Percentiles rank a stretch among this genome's conserved stretches.
These are phyloP conservation scores for Mycena haematopus DNA, from an alignment of 768 basidiomycete genomes.

Conservation along the genomic window DNA sequence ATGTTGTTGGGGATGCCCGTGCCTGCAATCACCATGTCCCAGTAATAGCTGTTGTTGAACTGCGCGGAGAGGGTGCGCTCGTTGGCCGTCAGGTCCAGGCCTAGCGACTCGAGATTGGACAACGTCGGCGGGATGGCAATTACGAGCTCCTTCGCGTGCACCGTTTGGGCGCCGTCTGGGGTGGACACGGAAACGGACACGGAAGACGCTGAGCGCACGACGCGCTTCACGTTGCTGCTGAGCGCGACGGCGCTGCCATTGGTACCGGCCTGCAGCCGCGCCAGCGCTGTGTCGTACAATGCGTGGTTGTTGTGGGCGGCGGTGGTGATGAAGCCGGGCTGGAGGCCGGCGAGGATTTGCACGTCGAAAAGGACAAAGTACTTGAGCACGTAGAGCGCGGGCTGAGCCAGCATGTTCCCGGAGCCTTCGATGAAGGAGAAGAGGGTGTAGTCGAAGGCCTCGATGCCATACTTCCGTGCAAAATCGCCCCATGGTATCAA, in stretches of 20 bases:
- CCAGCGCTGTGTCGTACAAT: constrained; percentile 5
- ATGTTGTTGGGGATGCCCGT: constrained; percentile 13
- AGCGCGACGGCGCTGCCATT: constrained; percentile 3
- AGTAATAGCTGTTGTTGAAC: constrained; percentile 11
- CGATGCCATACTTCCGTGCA: constrained; percentile 4
- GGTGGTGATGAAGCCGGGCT: constrained; percentile 8
- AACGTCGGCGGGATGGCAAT: constrained; percentile 13
- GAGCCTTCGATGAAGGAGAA: background rate
- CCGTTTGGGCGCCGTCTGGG: constrained; percentile 1
- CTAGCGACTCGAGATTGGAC: constrained; percentile 5
- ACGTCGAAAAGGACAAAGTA: constrained; percentile 9
- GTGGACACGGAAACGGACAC: background rate
- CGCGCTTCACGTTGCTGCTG: background rate
- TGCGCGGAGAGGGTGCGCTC: constrained; percentile 7
- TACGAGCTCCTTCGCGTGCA: constrained; percentile 12
- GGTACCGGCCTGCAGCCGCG: constrained; percentile 4
- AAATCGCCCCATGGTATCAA: constrained; percentile 11
- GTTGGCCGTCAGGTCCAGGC: constrained; percentile 11
- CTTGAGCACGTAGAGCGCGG: constrained; percentile 8
- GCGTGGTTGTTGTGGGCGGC: constrained; percentile 10
- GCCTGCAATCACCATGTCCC: constrained; percentile 6
- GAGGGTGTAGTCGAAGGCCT: constrained; percentile 11
- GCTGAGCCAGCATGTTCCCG: constrained; percentile 10
- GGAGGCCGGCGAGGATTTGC: constrained; percentile 10
- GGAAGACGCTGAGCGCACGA: background rate